Base-by-base conservation (phyloP, 495 filamentous ascomycete species). In the Penicillium mononematosum region DNA sequence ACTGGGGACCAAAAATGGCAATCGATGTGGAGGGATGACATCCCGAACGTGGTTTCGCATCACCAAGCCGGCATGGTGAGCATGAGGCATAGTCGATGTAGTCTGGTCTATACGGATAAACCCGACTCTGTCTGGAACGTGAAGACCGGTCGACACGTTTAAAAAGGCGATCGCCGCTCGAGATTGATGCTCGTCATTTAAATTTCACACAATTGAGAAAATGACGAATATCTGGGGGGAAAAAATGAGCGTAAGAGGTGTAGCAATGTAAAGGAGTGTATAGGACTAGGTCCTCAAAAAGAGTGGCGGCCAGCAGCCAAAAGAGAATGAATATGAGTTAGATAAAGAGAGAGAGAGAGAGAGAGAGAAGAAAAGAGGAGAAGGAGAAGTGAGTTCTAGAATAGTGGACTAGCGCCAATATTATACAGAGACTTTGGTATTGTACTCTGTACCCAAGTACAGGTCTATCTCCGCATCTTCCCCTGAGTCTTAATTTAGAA, bases 271-370 rank as follows among this genome's bases (percentile, higher is more conserved):
- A 75, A 71, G 27, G 74, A 77, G 60, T 71, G 74, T 68, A 69
- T 57, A 52, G 65, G 58, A 32, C 48, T 27, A 42, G 50, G 55
- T 65, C 62, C 66, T 49, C 46, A 34, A 68, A 72, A 68, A 47
- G 69, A 75, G 58, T 62, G 72, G 63, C 61, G 63, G 69, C 63
- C 65, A 65, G 60, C 51, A 62, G 64, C 63, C 64, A 61, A 59
- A 55, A 67, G 64, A 34, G 69, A 66, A 55, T 55, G 66, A 62
- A 59, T 47, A 53, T 29, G 27, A 29, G 61, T 58, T 64, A 53
- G 51, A 62, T 46, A 56, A 47, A 39, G 45, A 60, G 53, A 62
- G 46, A 53, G 53, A 60, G 53, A 62, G 46, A 53, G 53, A 51
- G 59, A 24, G 22, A 24, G 22, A 24, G 46, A 60, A 45, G 60